Conservation (phyloP, 371 early-diverging fungal genomes). For the Nematocida parisii region DNA sequence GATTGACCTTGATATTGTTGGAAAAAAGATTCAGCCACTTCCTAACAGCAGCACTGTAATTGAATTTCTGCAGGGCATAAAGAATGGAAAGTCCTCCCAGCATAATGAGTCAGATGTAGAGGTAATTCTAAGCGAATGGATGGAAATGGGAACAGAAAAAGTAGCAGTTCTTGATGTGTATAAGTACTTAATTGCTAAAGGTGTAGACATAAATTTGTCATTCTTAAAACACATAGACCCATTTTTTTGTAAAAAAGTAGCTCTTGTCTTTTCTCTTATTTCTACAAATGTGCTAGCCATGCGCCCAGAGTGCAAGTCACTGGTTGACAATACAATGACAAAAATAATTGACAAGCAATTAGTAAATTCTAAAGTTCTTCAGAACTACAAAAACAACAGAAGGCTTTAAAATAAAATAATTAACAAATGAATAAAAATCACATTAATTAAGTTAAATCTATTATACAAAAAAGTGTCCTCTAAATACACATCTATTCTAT, state of each 20-base stretch:
- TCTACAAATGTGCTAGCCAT: conserved; percentile 64
- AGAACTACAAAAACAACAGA: conserved; percentile 48
- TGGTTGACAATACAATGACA: conserved; percentile 9
- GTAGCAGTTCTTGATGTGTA: conserved; percentile 65
- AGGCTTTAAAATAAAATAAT: neutral
- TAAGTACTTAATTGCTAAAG: conserved; percentile 61
- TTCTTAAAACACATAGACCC: conserved; percentile 56
- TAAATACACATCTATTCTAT: too few relatives aligned
- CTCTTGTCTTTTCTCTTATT: conserved; percentile 59
- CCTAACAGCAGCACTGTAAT: conserved; percentile 13
- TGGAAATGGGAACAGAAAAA: conserved; percentile 24
- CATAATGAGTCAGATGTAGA: conserved; percentile 35
- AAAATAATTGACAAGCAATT: conserved; percentile 44
- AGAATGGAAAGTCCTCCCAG: conserved; percentile 1
- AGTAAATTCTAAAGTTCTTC: conserved; percentile 8
- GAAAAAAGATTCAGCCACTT: conserved; percentile 36
- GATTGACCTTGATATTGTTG: conserved; percentile 62
- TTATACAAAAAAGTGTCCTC: too few relatives aligned
- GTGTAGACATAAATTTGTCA: conserved; percentile 60
- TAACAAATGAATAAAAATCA: too few relatives aligned
- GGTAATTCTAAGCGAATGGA: conserved; percentile 35
- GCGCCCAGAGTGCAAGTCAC: conserved; percentile 52
- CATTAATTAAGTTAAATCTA: too few relatives aligned
- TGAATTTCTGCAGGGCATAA: neutral
- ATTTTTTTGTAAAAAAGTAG: conserved; percentile 58